Evolutionary conservation across 78 protist species (phyloP).

Genomic region (Dictyostelium firmibasis): DNA sequence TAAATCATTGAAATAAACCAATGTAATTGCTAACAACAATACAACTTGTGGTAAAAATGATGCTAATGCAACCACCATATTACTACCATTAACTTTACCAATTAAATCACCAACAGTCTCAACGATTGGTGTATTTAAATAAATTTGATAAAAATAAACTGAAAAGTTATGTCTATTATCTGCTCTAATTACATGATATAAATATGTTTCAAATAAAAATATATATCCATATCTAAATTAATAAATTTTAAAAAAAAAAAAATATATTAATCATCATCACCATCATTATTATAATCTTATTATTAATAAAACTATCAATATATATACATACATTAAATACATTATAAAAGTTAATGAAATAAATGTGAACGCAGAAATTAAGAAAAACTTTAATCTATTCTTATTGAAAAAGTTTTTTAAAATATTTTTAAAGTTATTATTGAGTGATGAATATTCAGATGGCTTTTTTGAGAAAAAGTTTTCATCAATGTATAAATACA

Average conservation of each 20-base stretch:
- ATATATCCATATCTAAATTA: conserved; percentile 54
- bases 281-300: background rate
- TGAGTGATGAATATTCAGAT: conserved; percentile 12
- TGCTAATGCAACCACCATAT: conserved; percentile 51
- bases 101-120: conserved; percentile 28
- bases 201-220: conserved; percentile 72
- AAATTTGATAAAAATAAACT: conserved; percentile 91
- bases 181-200: conserved; percentile 75
- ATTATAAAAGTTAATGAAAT: conserved; percentile 48
- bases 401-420: conserved; percentile 12
- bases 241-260: too few relatives aligned
- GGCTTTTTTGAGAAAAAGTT: conserved; percentile 10
- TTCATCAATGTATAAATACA: conserved; percentile 73
- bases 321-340: conserved; percentile 69
- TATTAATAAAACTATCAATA: background rate
- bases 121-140: conserved; percentile 72
- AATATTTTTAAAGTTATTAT: background rate
- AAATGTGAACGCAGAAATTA: conserved; percentile 65
- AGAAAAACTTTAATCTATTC: conserved; percentile 65
- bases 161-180: conserved; percentile 95
- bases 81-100: background rate
- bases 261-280: background rate
- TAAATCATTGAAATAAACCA: conserved; percentile 48
- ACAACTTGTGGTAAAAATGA: conserved; percentile 65
- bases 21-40: conserved; percentile 33